Base-by-base conservation (phyloP, 345 rosid species). In the Theobroma cacao region DNA sequence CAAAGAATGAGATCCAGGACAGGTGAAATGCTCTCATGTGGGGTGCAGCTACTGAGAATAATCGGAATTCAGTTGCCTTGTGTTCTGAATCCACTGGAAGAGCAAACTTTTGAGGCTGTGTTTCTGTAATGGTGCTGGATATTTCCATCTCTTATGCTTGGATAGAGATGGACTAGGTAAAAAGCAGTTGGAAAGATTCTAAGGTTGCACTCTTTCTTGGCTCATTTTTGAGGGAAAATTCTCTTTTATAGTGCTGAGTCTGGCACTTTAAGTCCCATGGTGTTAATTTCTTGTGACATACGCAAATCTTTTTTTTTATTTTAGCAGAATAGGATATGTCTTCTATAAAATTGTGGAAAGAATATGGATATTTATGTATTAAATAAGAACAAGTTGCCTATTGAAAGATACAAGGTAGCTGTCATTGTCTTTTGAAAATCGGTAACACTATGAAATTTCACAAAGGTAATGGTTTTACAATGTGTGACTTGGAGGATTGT, bases 11-110 rank as follows among this genome's bases (percentile, higher is more conserved):
- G 0, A 92, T 43, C 98, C 98, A 94, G 0, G 97, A 88, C 33
- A 94, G 90, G 66, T 94, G 95, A 75, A 94, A 92, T 47, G 98
- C 95, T 59, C 95, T 74, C 98, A 92, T 94, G 79, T 94, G 98
- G 3, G 97, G 97, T 30, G 75, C 87, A 5, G 94, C 91, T 2
- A 81, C 18, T 10, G 97, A 94, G 69, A 89, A 87, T 38, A 91
- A 65, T 0, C 90, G 84, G 80, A 94, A 91, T 48, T 82, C 89
- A 20, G 91, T 92, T 13, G 98, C 87, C 66, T 90, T 94, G 86
- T 92, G 90, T 36, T 92, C 98, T 0, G 92, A 69, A 68, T 94
- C 98, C 45, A 92, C 98, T 3, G 93, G 95, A 40, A 94, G 91
- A 68, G 86, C 80, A 75, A 93, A 92, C n/a, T 79, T 90, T 63